phyloP scores from a whole-genome alignment of 2,329 filamentous ascomycete genomes.

The Dactylellina sp. region DNA sequence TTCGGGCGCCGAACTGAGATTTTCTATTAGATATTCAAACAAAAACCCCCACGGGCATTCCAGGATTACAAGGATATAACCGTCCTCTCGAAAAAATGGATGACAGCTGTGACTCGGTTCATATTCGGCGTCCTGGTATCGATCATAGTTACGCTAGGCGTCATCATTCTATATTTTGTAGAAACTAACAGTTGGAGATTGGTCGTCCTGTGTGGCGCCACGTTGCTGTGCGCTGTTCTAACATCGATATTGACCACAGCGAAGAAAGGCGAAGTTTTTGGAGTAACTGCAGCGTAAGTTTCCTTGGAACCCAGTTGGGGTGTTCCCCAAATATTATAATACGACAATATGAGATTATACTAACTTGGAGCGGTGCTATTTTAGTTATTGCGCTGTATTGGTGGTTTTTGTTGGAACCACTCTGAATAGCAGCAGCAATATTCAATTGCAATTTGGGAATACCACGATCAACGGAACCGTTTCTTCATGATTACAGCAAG shows the following conservation, averaged over 20 bases:
- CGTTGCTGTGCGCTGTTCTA: constrained; percentile 22
- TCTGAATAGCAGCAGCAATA: constrained; percentile 15
- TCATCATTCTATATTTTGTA: constrained; percentile 22
- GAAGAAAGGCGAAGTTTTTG: constrained; percentile 45
- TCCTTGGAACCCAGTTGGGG: too few relatives aligned
- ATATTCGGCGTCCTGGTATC: constrained; percentile 27
- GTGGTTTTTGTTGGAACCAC: constrained; percentile 46
- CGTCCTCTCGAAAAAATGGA: constrained; percentile 15
- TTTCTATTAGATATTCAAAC: constrained; percentile 16
- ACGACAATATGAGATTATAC: too few relatives aligned
- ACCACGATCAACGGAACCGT: constrained; percentile 35
- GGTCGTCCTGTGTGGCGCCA: constrained; percentile 10
- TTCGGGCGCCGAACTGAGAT: not conserved
- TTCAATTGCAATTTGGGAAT: constrained; percentile 23
- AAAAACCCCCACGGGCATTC: constrained; percentile 7
- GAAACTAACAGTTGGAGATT: constrained; percentile 18
- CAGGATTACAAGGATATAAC: constrained; percentile 13
- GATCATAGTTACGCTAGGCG: constrained; percentile 8
- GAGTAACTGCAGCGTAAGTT: constrained; percentile 43
- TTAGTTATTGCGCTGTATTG: constrained; percentile 45
- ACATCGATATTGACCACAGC: constrained; percentile 40
- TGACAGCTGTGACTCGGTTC: constrained; percentile 9
- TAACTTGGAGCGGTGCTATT: not conserved
- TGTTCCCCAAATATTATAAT: too few relatives aligned
- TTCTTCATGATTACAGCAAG: constrained; percentile 11